Percentiles rank a stretch among this genome's conserved stretches.
Evolutionary conservation across 1,284 basidiomycete genomes (phyloP).

Genomic region (Ganoderma leucocontextum): DNA sequence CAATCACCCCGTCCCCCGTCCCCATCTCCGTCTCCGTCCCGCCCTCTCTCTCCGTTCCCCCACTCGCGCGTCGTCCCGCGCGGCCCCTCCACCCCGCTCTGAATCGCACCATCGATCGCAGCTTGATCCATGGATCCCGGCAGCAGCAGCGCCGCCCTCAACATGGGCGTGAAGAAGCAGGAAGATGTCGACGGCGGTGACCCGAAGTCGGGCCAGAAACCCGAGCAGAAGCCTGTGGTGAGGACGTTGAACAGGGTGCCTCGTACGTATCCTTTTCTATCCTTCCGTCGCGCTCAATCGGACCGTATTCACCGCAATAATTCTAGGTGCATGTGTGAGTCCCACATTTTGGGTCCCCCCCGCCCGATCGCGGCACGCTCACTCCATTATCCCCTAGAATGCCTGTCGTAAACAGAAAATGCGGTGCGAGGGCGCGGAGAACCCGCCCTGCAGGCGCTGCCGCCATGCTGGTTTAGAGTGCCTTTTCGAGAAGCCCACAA

Average conservation of each 20-base stretch:
- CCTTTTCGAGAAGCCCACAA: slow-evolving; percentile 89
- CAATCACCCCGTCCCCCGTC: slow-evolving; percentile 32
- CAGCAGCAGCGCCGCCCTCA: slow-evolving; percentile 25
- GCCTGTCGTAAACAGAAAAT: slow-evolving; percentile 89
- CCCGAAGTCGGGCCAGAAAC: slow-evolving; percentile 49
- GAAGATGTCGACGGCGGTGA: slow-evolving; percentile 53
- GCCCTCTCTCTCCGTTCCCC: slow-evolving; percentile 21
- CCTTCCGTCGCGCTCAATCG: slow-evolving; percentile 26
- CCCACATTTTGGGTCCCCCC: slow-evolving; percentile 12
- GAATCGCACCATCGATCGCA: slow-evolving; percentile 27
- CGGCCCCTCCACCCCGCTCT: slow-evolving; percentile 17
- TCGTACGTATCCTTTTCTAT: slow-evolving; percentile 58
- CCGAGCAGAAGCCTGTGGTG: slow-evolving; percentile 70
- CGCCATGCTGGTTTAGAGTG: slow-evolving; percentile 86
- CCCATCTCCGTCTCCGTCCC: slow-evolving; percentile 32
- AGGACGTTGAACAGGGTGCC: slow-evolving; percentile 85
- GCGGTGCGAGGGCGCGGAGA: slow-evolving; percentile 90
- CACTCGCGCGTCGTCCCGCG: slow-evolving; percentile 21
- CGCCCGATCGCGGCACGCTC: slow-evolving; percentile 20
- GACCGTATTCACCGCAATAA: slow-evolving; percentile 33
- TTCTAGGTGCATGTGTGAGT: slow-evolving; percentile 79
- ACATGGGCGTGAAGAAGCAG: slow-evolving; percentile 49
- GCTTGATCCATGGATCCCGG: slow-evolving; percentile 41
- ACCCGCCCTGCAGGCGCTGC: slow-evolving; percentile 90
- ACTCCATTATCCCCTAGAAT: slow-evolving; percentile 57